phyloP scores from a whole-genome alignment of 441 rosid genomes.

The Euphorbia schlechtendalii region DNA sequence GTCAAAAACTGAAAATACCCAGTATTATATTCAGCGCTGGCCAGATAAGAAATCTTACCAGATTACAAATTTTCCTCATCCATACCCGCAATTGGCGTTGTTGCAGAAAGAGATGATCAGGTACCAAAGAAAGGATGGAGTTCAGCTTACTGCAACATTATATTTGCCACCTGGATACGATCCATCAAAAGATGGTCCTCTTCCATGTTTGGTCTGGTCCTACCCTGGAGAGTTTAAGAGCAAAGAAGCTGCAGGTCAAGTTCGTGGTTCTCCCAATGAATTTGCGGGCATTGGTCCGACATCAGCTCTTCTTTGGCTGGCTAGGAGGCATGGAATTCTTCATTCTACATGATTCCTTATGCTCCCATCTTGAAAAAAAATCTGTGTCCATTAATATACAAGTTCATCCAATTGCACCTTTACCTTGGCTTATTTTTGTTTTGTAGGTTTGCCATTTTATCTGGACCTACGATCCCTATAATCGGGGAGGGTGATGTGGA shows the following conservation, averaged over 20 bases:
- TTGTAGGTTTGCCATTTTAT: constrained; percentile 83
- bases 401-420: constrained; percentile 15
- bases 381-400: constrained; percentile 9
- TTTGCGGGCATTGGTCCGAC: constrained; percentile 93
- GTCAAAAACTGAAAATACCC: constrained; percentile 92
- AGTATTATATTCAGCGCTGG: constrained; percentile 77
- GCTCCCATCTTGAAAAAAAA: constrained; percentile 10
- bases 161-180: constrained; percentile 90
- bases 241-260: constrained; percentile 98
- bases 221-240: constrained; percentile 98
- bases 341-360: constrained; percentile 10
- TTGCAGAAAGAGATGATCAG: constrained; percentile 94
- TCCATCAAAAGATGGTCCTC: constrained; percentile 84
- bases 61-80: constrained; percentile 88
- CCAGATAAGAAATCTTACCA: constrained; percentile 70
- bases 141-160: constrained; percentile 89
- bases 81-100: constrained; percentile 90
- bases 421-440: constrained; percentile 17
- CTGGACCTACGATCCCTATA: constrained; percentile 96
- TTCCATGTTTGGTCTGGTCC: constrained; percentile 93
- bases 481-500: constrained; percentile 96
- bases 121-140: constrained; percentile 93
- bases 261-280: constrained; percentile 98
- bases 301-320: constrained; percentile 93
- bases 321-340: constrained; percentile 63